These are phyloP conservation scores for Scleroderma bovista DNA, from an alignment of 768 basidiomycete genomes.

Conservation along the genomic window DNA sequence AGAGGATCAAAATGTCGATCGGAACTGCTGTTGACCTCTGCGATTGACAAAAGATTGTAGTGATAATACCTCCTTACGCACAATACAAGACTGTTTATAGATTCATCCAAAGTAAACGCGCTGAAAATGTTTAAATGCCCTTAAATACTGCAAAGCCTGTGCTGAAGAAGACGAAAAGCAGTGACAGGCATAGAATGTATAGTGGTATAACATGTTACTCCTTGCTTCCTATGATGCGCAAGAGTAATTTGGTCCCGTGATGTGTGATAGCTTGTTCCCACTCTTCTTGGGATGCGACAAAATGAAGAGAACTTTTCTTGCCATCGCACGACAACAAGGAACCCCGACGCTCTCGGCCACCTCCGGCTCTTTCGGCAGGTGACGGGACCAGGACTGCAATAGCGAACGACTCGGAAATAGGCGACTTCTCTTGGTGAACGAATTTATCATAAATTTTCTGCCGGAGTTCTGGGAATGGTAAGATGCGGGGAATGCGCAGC, in stretches of 20 bases:
- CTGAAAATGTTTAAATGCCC: background rate
- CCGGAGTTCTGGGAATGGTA: conserved; percentile 49
- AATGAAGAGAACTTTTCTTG: conserved; percentile 30
- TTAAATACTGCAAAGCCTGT: conserved; percentile 5
- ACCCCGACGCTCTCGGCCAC: conserved; percentile 24
- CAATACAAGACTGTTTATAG: background rate
- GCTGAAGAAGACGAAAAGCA: background rate
- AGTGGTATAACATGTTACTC: conserved; percentile 8
- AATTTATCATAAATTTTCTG: conserved; percentile 61
- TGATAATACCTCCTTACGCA: background rate
- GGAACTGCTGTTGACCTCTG: conserved; percentile 67
- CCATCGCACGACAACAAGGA: conserved; percentile 28
- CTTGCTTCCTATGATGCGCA: conserved; percentile 42
- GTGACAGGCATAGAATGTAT: conserved; percentile 6
- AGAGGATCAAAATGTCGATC: conserved; percentile 72
- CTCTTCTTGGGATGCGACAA: conserved; percentile 50
- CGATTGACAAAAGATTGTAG: conserved; percentile 40
- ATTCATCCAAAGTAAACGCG: background rate
- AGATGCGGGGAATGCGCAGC: conserved; percentile 46
- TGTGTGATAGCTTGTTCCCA: conserved; percentile 49
- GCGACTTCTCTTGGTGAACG: conserved; percentile 51
- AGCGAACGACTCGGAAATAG: conserved; percentile 49
- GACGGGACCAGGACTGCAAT: conserved; percentile 47
- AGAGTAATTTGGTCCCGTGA: conserved; percentile 46
- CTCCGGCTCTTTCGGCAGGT: conserved; percentile 9